A percentile compares a stretch with the other conserved stretches of the same genome.
Conservation (phyloP, 2,329 filamentous ascomycete genomes). For the Stagonosporopsis tanaceti region DNA sequence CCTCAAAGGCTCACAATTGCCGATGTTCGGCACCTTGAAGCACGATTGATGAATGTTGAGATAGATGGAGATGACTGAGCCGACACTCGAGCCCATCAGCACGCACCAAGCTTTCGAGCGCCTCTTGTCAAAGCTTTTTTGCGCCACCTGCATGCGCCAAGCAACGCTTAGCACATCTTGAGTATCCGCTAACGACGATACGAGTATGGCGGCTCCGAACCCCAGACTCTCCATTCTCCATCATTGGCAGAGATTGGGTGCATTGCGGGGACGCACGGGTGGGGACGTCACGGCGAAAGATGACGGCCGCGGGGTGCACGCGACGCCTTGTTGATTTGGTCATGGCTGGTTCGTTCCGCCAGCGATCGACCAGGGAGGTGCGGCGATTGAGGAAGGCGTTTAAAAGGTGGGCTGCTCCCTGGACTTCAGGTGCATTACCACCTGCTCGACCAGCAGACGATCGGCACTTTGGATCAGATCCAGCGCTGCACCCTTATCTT, state of each 20-base stretch:
- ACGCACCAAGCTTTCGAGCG: slow-evolving; percentile 26
- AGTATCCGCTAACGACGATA: neutral
- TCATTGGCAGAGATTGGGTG: slow-evolving; percentile 6
- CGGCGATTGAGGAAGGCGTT: slow-evolving; percentile 6
- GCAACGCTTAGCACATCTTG: slow-evolving; percentile 29
- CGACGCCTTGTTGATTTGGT: slow-evolving; percentile 5
- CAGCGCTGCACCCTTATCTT: neutral
- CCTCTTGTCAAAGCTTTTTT: slow-evolving; percentile 29
- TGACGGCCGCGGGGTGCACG: slow-evolving; percentile 16
- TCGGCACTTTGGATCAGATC: neutral
- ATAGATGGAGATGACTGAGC: neutral
- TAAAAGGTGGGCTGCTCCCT: slow-evolving; percentile 15
- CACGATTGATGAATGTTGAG: too few relatives aligned
- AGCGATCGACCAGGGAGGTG: neutral
- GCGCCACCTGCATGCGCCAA: slow-evolving; percentile 16
- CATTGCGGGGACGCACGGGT: slow-evolving; percentile 14
- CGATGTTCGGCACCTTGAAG: neutral
- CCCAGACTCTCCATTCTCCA: slow-evolving; percentile 3
- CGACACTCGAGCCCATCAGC: slow-evolving; percentile 6
- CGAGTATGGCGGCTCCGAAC: neutral
- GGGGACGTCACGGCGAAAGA: slow-evolving; percentile 24
- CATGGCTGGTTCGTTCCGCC: neutral
- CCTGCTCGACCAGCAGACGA: neutral
- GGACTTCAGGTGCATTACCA: neutral
- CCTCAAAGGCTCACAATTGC: neutral